Conservation (phyloP, 1,139 yeast species). For the Geotrichum australiense region DNA sequence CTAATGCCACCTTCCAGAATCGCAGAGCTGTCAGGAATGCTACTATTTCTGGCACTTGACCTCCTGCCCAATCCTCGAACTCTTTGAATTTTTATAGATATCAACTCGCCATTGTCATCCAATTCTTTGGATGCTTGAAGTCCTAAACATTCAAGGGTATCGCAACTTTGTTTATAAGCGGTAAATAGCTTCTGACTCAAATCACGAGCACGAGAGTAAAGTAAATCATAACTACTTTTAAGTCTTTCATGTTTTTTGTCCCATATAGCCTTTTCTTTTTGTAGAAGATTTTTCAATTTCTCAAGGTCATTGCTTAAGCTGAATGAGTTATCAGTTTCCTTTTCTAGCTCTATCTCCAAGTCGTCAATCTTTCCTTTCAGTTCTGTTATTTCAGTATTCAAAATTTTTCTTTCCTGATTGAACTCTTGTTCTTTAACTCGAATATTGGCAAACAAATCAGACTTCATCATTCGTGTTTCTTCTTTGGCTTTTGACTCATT, state of each 20-base stretch:
- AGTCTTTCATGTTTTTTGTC: conserved; percentile 7
- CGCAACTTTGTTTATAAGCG: conserved; percentile 44
- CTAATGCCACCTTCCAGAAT: conserved; percentile 17
- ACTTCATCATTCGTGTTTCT: conserved; percentile 40
- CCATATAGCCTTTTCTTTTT: conserved; percentile 7
- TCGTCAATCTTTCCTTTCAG: conserved; percentile 44
- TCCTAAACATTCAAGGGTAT: conserved; percentile 73
- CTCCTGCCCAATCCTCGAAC: conserved; percentile 30
- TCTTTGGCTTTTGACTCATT: conserved; percentile 23
- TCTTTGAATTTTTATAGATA: conserved; percentile 29
- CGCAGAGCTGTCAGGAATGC: conserved; percentile 15
- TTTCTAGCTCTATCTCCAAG: conserved; percentile 43
- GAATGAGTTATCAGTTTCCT: conserved; percentile 20
- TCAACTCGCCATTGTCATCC: conserved; percentile 26
- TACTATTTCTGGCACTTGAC: conserved; percentile 17
- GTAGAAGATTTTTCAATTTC: neutral
- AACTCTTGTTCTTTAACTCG: conserved; percentile 56
- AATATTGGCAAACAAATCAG: conserved; percentile 60
- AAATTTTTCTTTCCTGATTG: conserved; percentile 44
- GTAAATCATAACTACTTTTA: conserved; percentile 14
- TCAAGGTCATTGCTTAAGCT: conserved; percentile 2
- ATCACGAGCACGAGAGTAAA: conserved; percentile 30
- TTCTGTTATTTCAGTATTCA: conserved; percentile 45
- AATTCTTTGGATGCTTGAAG: conserved; percentile 37
- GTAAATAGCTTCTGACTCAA: conserved; percentile 36